Evolutionary conservation across 75 land plant genomes (phyloP), one percentile per base, ranked within the genome.

Genomic region (Ceratopteris richardii): DNA sequence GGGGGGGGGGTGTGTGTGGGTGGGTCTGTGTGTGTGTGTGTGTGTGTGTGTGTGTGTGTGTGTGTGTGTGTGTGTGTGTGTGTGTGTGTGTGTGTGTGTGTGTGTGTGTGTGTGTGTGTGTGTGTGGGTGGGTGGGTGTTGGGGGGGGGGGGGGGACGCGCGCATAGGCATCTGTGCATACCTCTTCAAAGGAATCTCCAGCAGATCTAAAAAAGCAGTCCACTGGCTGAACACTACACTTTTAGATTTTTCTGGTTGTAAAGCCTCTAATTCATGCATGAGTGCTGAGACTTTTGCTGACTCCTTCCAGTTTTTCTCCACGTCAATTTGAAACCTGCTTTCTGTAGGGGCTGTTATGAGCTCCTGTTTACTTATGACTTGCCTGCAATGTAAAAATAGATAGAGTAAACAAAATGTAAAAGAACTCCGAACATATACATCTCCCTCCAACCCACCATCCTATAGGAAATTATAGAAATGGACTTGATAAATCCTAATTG

Each of bases 221-320:
- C 96, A 86, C 51, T 90, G 96, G 58, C 91, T 86, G 44, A 86
- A 90, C 41, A 90, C 70, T 37, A 86, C 77, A 70, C 82, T 86
- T 66, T 86, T 90, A 7, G 1, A 22, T 0, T 75, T 69, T 1
- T 66, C 59, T 22, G 3, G 16, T 7, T 66, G 44, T 13, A 80
- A 56, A 0, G 20, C 50, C 25, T 83, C 77, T 37, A 90, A 63
- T 44, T 74, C 67, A 0, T 69, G 20, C 39, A 86, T 43, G 12
- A 86, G 87, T 42, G 73, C 74, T 1, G 71, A 58, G 10, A 86
- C 72, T 56, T 90, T 90, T 1, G 77, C 80, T 20, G 90, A 80
- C 19, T 82, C 90, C 44, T 68, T 83, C 91, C 91, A 90, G 51
- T 90, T 73, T 58, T 72, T 65, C 43, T 82, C 79, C 42, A 81